Conservation (phyloP, 2,329 filamentous ascomycete genomes). For the Dryadomyces sulphureus region DNA sequence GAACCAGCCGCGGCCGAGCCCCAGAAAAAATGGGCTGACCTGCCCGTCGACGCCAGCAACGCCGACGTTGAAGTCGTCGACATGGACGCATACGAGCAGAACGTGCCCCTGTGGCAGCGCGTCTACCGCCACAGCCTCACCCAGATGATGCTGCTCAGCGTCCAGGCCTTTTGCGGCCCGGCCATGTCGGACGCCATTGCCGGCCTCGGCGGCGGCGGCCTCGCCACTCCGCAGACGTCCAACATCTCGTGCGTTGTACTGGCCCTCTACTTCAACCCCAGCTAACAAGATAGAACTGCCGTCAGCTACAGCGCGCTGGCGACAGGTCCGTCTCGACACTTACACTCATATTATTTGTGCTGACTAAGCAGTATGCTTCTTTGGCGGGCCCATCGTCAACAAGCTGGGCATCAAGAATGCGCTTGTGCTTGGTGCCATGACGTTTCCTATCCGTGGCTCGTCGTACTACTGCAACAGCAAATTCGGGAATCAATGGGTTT, state of each 20-base stretch:
- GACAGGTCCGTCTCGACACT: background rate
- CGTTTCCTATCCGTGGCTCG: background rate
- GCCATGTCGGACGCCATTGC: constrained; percentile 3
- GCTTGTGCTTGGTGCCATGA: background rate
- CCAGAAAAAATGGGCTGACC: background rate
- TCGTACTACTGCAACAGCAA: constrained; percentile 4
- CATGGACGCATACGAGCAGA: background rate
- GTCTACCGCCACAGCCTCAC: background rate
- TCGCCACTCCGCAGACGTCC: background rate
- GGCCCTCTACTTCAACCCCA: background rate
- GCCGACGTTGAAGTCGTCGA: background rate
- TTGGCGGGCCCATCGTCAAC: constrained; percentile 1
- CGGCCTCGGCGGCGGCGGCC: background rate
- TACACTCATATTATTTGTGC: too few species aligned
- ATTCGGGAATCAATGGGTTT: constrained; percentile 2
- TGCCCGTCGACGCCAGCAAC: background rate
- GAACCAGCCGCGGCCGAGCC: background rate
- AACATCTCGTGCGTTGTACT: background rate
- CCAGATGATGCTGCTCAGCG: constrained; percentile 1
- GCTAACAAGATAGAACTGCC: background rate
- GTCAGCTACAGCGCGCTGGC: background rate
- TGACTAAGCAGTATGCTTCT: background rate
- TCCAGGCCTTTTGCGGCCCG: constrained; percentile 1
- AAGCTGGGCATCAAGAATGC: background rate
- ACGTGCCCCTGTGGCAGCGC: background rate